phyloP scores from a whole-genome alignment of 2,329 filamentous ascomycete genomes.

The Fusarium sterilihyphosum region DNA sequence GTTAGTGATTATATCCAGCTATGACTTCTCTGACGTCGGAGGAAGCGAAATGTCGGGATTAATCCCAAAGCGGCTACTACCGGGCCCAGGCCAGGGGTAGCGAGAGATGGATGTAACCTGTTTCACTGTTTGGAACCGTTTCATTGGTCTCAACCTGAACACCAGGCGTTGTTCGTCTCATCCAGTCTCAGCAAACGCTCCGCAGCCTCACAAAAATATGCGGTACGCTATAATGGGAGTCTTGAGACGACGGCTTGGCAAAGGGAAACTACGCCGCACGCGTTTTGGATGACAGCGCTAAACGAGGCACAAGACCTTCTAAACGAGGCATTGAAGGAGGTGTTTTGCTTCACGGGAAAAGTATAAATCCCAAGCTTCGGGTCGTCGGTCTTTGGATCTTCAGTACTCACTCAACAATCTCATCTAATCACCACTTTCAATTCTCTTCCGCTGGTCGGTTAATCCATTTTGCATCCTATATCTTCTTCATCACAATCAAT shows the following conservation, averaged over 20 bases:
- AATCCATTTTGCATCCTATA: not conserved
- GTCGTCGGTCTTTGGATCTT: not conserved
- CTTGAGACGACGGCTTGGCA: not conserved
- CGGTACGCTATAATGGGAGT: not conserved
- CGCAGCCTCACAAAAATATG: not conserved
- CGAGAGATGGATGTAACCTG: not conserved
- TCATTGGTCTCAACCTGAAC: not conserved
- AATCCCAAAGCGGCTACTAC: not conserved
- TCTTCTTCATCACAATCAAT: conserved; percentile 5
- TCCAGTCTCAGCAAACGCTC: not conserved
- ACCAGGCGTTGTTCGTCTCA: not conserved
- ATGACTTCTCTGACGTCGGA: not conserved
- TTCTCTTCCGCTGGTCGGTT: conserved; percentile 23
- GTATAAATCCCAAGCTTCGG: not conserved
- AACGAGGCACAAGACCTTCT: not conserved
- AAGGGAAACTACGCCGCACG: not conserved
- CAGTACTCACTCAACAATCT: conserved; percentile 13
- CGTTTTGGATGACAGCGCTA: not conserved
- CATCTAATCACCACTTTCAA: not conserved
- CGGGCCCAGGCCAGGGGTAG: not conserved
- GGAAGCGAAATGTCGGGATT: not conserved
- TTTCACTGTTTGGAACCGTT: not conserved
- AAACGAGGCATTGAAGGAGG: not conserved
- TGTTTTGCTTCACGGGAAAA: not conserved
- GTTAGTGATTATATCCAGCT: not conserved